phyloP scores from a whole-genome alignment of 2,329 filamentous ascomycete species.

The Colletotrichum sublineola region DNA sequence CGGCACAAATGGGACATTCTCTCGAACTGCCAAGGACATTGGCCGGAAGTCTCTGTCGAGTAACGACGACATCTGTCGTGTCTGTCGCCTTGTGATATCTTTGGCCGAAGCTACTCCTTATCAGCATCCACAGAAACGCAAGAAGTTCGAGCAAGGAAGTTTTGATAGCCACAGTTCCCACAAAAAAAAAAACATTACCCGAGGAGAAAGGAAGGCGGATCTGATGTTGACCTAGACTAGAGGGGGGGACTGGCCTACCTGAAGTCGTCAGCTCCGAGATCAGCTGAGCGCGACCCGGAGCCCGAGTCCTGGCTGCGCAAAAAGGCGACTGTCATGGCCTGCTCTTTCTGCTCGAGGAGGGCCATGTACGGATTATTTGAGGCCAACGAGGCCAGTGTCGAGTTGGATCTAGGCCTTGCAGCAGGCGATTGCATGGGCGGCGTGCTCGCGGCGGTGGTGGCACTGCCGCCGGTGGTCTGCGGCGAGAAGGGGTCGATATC shows the following conservation, averaged over 20 bases:
- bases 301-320: constrained; percentile 48
- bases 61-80: constrained; percentile 49
- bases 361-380: constrained; percentile 49
- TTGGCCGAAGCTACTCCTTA: constrained; percentile 50
- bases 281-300: constrained; percentile 27
- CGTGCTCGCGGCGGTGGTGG: constrained; percentile 35
- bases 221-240: background rate
- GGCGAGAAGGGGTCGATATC: constrained; percentile 31
- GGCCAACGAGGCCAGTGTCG: background rate
- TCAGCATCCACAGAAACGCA: constrained; percentile 22
- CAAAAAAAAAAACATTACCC: too few species aligned
- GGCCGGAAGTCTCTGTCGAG: constrained; percentile 47
- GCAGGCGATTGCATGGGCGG: constrained; percentile 43
- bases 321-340: constrained; percentile 49
- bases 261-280: constrained; percentile 50
- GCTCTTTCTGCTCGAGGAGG: constrained; percentile 50
- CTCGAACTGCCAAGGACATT: constrained; percentile 44
- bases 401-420: constrained; percentile 20
- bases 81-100: constrained; percentile 50
- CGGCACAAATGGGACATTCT: constrained; percentile 55
- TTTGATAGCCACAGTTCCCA: background rate
- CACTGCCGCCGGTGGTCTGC: constrained; percentile 19
- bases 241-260: constrained; percentile 45
- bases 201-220: background rate
- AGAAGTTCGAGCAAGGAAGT: background rate